phyloP scores from a whole-genome alignment of 768 basidiomycete species.

The Mycena leptocephala region DNA sequence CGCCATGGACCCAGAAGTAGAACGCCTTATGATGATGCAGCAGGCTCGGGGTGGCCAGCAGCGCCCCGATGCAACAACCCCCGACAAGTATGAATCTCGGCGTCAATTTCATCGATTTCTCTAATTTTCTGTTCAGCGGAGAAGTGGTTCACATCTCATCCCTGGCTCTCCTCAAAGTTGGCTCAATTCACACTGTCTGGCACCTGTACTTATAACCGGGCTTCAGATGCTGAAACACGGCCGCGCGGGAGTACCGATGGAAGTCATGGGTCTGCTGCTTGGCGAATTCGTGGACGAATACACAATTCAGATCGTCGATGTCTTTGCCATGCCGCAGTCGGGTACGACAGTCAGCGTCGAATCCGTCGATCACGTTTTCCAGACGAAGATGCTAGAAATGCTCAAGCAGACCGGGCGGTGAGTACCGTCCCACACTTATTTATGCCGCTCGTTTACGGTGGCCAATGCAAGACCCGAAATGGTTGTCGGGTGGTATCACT shows the following conservation, averaged over 20 bases:
- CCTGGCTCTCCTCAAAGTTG: constrained; percentile 94
- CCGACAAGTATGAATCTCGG: constrained; percentile 77
- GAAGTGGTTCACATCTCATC: constrained; percentile 98
- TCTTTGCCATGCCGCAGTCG: constrained; percentile 99
- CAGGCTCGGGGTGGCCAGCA: constrained; percentile 60
- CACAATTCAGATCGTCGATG: constrained; percentile 94
- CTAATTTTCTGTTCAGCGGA: constrained; percentile 67
- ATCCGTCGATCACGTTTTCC: constrained; percentile 99
- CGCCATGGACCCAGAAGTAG: constrained; percentile 67
- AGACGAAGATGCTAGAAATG: constrained; percentile 99
- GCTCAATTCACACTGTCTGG: constrained; percentile 29
- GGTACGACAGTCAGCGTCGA: constrained; percentile 98
- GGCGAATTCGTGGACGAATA: constrained; percentile 99
- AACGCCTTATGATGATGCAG: constrained; percentile 66
- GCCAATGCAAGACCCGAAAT: constrained; percentile 81
- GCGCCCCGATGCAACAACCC: constrained; percentile 68
- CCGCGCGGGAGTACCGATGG: constrained; percentile 98
- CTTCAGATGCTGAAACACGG: constrained; percentile 98
- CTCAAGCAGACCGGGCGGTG: constrained; percentile 98
- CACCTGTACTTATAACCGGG: constrained; percentile 14
- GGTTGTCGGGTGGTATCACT: constrained; percentile 99
- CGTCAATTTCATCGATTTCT: constrained; percentile 23
- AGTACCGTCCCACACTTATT: constrained; percentile 47
- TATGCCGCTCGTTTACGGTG: constrained; percentile 23
- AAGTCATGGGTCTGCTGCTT: constrained; percentile 99